These are phyloP conservation scores for Croton laevigatus DNA, from an alignment of 441 rosid species.

Conservation along the genomic window DNA sequence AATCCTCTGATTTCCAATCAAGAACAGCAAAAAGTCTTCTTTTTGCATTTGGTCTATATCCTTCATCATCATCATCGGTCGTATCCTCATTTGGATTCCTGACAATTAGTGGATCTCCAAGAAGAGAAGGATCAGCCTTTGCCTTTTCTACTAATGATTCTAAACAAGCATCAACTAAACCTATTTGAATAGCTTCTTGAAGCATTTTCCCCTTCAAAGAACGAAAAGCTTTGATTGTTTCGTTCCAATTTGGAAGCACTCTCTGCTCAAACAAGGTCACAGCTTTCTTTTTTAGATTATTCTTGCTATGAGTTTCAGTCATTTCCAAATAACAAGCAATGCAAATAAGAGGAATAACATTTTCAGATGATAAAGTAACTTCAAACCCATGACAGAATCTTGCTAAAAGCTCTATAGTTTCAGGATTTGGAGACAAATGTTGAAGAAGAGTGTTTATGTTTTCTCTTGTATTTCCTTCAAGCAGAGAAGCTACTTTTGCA, in stretches of 20 bases:
- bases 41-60: constrained; percentile 56
- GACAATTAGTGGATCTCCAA: constrained; percentile 42
- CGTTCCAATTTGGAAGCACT: constrained; percentile 69
- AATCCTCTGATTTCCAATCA: constrained; percentile 61
- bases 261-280: constrained; percentile 40
- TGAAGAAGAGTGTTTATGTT: constrained; percentile 39
- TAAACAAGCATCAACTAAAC: constrained; percentile 56
- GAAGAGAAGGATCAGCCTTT: constrained; percentile 40
- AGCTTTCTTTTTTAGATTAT: constrained; percentile 54
- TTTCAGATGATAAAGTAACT: constrained; percentile 48
- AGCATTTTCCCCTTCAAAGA: constrained; percentile 28
- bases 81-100: constrained; percentile 9
- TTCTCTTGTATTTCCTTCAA: constrained; percentile 33
- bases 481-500: constrained; percentile 48
- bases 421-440: constrained; percentile 49
- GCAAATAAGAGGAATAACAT: constrained; percentile 57
- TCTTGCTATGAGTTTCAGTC: constrained; percentile 53
- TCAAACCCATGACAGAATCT: constrained; percentile 77
- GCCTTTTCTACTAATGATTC: constrained; percentile 58
- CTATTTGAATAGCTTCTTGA: constrained; percentile 35
- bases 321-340: constrained; percentile 59
- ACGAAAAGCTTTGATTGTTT: constrained; percentile 57
- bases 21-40: constrained; percentile 50
- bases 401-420: constrained; percentile 50
- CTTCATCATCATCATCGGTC: constrained; percentile 26